A percentile compares a stretch with the other conserved stretches of the same genome.
Conservation (phyloP, 768 basidiomycete species). For the Termitomyces sp. region DNA sequence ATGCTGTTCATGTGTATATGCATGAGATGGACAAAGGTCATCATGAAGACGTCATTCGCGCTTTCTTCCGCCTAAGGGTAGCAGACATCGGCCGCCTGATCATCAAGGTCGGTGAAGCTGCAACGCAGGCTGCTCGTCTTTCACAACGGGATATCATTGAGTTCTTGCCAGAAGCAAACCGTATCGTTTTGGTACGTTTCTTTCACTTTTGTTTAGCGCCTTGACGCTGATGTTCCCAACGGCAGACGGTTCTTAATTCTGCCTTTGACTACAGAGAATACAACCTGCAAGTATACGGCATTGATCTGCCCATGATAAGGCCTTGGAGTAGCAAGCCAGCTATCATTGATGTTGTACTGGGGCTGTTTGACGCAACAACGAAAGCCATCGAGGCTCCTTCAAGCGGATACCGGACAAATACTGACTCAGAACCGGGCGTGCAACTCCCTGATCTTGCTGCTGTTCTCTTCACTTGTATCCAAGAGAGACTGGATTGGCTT, state of each 20-base stretch:
- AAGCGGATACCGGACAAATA: slow-evolving; percentile 20
- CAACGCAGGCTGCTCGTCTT: slow-evolving; percentile 37
- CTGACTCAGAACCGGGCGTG: slow-evolving; percentile 32
- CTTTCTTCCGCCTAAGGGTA: slow-evolving; percentile 76
- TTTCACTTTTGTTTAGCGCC: neutral
- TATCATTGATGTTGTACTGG: slow-evolving; percentile 63
- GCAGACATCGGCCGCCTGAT: slow-evolving; percentile 64
- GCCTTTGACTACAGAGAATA: slow-evolving; percentile 72
- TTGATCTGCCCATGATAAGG: slow-evolving; percentile 62
- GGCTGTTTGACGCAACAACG: slow-evolving; percentile 67
- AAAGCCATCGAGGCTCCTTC: slow-evolving; percentile 37
- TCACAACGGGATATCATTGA: slow-evolving; percentile 37
- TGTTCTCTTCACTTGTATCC: slow-evolving; percentile 57
- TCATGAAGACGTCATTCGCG: slow-evolving; percentile 73
- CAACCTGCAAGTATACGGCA: slow-evolving; percentile 71
- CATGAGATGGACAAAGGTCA: slow-evolving; percentile 44
- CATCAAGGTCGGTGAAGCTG: slow-evolving; percentile 50
- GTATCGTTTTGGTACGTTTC: slow-evolving; percentile 56
- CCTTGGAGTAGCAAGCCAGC: slow-evolving; percentile 79
- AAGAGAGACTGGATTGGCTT: slow-evolving; percentile 69
- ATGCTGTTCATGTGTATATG: slow-evolving; percentile 70
- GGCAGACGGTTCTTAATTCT: slow-evolving; percentile 66
- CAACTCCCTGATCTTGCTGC: slow-evolving; percentile 66
- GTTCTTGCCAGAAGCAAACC: slow-evolving; percentile 63
- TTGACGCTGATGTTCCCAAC: neutral